Base-by-base conservation (phyloP, 1,284 basidiomycete species). In the Trichosporon asahii region DNA sequence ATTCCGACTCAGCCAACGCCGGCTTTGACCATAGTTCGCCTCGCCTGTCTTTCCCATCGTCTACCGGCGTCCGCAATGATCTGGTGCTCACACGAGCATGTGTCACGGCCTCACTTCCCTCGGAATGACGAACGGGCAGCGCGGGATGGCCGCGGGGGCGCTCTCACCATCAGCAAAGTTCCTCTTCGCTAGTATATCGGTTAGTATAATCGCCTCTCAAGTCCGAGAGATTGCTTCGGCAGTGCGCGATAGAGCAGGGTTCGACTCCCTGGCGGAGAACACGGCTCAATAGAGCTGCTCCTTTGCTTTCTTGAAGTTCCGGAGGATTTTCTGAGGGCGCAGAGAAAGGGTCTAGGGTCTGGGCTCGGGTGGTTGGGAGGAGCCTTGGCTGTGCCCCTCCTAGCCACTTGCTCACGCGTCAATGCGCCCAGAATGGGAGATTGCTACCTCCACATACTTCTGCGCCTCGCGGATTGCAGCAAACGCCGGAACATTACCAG, bases 191-290 rank as follows among this genome's bases (percentile, higher is more conserved):
- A 61, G 57, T 61, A 61, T 61, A 61, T 61, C 57, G 57, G 57
- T 61, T 61, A 61, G 57, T 61, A 61, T 61, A 61, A 61, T 33
- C 57, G 57, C 57, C 57, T 61, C 57, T 61, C 57, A 61, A 61
- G 27, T 31, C 23, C 29, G 12, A 61, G 57, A 33, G 57, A 61
- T 61, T 37, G 35, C 35, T 37, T 37, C 35, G 35, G 35, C 35
- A 37, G 35, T 37, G 35, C 57, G 57, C 57, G 57, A 33, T 61
- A 61, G 57, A 61, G 57, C 57, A 61, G 57, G 57, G 57, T 61
- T 61, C 57, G 57, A 61, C 57, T 61, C 57, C 57, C 57, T 61
- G 57, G 57, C 57, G 57, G 57, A 33, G 57, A 61, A 61, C 57
- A 61, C 15, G 11, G 27, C 29, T 31, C 57, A 15, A n/a, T 5